Percentiles rank a stretch among this genome's conserved stretches.
Conservation (phyloP, 768 basidiomycete species). For the Kwoniella bestiolae region DNA sequence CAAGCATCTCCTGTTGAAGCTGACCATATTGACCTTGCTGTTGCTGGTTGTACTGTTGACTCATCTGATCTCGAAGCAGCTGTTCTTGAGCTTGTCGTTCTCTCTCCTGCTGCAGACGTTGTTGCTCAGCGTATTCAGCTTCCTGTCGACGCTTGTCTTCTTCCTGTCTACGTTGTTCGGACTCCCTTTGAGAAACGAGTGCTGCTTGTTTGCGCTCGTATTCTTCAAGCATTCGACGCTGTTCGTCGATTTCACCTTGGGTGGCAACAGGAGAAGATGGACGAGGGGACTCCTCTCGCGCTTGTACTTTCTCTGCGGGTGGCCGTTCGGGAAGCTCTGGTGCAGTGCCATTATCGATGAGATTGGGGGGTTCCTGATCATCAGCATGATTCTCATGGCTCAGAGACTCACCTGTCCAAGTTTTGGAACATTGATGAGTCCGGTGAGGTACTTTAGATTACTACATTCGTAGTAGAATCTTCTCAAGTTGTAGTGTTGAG, state of each 20-base stretch:
- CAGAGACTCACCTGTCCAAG: constrained; percentile 72
- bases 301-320: constrained; percentile 58
- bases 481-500: constrained; percentile 89
- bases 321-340: constrained; percentile 85
- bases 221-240: constrained; percentile 90
- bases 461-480: constrained; percentile 99
- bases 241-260: constrained; percentile 77
- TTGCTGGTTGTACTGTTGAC: constrained; percentile 69
- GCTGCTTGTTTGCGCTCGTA: constrained; percentile 95
- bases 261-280: constrained; percentile 67
- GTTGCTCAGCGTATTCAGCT: constrained; percentile 85
- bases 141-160: constrained; percentile 80
- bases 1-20: constrained; percentile 85
- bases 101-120: constrained; percentile 81
- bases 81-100: constrained; percentile 89
- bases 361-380: constrained; percentile 88
- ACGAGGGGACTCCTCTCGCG: constrained; percentile 66
- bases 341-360: constrained; percentile 75
- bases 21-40: constrained; percentile 73
- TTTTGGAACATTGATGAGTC: constrained; percentile 97
- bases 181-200: constrained; percentile 76
- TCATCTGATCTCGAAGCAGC: constrained; percentile 63
- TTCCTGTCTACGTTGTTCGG: constrained; percentile 77
- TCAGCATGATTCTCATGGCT: constrained; percentile 20
- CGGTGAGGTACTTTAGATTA: constrained; percentile 95